phyloP scores from a whole-genome alignment of 2,329 filamentous ascomycete genomes.

The Alternaria angustiovoidea region DNA sequence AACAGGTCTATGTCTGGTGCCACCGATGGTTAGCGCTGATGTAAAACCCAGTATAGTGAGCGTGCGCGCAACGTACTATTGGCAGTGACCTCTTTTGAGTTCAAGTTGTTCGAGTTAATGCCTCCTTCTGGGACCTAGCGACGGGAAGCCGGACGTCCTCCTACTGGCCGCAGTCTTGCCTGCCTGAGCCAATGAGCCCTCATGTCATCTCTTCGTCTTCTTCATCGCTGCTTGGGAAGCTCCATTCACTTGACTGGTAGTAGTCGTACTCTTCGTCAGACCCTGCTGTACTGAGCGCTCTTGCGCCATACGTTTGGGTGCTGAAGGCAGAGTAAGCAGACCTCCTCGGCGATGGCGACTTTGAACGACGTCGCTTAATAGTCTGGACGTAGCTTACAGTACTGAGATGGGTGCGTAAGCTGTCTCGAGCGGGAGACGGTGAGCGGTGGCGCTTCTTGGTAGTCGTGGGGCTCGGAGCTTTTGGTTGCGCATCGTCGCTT shows the following conservation, averaged over 20 bases:
- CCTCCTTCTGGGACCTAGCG: neutral
- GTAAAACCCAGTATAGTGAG: no score
- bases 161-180: neutral
- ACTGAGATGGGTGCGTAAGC: neutral
- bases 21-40: neutral
- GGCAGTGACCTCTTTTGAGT: neutral
- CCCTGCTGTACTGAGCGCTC: neutral
- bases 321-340: neutral
- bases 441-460: constrained; percentile 8
- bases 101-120: neutral
- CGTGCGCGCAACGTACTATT: neutral
- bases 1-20: neutral
- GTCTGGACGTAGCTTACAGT: constrained; percentile 1
- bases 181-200: neutral
- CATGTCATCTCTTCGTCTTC: neutral
- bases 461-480: neutral
- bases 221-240: constrained; percentile 11
- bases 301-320: neutral
- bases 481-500: neutral
- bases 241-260: constrained; percentile 19
- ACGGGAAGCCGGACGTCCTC: neutral
- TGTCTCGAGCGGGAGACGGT: neutral
- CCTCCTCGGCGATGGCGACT: neutral
- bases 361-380: constrained; percentile 9
- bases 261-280: constrained; percentile 7